phyloP scores from a whole-genome alignment of 345 rosid genomes.

The Euclidium syriacum region DNA sequence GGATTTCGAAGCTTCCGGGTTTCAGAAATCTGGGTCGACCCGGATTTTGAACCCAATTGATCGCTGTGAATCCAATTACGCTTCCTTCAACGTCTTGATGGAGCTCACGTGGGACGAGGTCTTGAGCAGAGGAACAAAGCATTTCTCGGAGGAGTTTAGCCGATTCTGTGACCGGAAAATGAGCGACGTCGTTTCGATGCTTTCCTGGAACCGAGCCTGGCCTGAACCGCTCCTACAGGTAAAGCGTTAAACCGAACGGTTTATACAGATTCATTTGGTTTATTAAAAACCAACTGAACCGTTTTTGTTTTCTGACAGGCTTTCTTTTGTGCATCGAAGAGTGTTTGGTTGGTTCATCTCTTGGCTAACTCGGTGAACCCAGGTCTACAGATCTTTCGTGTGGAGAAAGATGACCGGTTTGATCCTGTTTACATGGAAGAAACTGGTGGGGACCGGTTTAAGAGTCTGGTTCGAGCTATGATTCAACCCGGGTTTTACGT shows the following conservation, averaged over 20 bases:
- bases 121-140: conserved; percentile 69
- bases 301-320: conserved; percentile 38
- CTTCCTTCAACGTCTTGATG: conserved; percentile 48
- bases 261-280: not conserved
- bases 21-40: conserved; percentile 47
- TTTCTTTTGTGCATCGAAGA: conserved; percentile 79
- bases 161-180: conserved; percentile 82
- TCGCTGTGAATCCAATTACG: conserved; percentile 61
- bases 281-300: not conserved
- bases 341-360: conserved; percentile 81
- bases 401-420: conserved; percentile 54
- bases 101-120: conserved; percentile 88
- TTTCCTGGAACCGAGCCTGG: conserved; percentile 87
- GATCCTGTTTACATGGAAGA: conserved; percentile 87
- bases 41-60: conserved; percentile 70
- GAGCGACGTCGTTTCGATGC: conserved; percentile 80
- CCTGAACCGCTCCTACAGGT: conserved; percentile 76
- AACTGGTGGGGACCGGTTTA: conserved; percentile 55
- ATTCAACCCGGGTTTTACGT: conserved; percentile 92
- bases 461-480: conserved; percentile 66
- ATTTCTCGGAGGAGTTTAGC: conserved; percentile 89
- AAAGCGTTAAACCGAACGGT: not conserved
- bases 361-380: conserved; percentile 95
- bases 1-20: conserved; percentile 79
- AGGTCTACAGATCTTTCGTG: conserved; percentile 61